phyloP scores from a whole-genome alignment of 495 filamentous ascomycete species.

The Penicillium flavigenum region DNA sequence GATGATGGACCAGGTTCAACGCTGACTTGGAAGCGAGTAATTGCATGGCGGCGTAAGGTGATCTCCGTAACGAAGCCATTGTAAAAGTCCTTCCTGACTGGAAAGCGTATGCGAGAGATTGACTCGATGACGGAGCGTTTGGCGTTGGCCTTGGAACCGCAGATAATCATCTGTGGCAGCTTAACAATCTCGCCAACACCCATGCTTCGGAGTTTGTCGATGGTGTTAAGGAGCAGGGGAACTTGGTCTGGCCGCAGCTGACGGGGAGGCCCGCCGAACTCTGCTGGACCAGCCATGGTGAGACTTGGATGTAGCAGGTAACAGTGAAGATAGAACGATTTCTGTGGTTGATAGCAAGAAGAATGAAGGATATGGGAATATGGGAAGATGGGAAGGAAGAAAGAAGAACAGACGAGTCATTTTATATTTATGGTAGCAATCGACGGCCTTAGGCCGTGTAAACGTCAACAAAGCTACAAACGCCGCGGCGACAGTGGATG shows the following conservation, averaged over 20 bases:
- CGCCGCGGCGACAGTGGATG: too few relatives aligned
- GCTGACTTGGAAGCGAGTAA: background rate
- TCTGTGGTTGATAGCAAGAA: background rate
- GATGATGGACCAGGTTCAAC: background rate
- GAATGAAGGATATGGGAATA: background rate
- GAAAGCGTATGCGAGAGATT: slow-evolving; percentile 32
- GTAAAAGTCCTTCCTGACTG: slow-evolving; percentile 29
- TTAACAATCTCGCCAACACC: background rate
- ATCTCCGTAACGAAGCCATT: slow-evolving; percentile 40
- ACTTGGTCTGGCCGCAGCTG: background rate
- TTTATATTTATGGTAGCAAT: background rate
- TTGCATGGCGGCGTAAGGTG: slow-evolving; percentile 5
- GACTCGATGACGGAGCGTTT: slow-evolving; percentile 59
- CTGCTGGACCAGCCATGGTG: background rate
- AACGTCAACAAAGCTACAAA: background rate
- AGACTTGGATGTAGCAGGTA: background rate
- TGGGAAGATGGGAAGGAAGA: background rate
- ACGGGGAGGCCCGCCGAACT: background rate
- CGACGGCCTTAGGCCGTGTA: background rate
- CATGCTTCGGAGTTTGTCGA: background rate
- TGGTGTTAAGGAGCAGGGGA: background rate
- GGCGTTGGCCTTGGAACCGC: slow-evolving; percentile 57
- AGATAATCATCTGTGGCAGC: slow-evolving; percentile 47
- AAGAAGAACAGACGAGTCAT: background rate
- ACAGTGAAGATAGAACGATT: background rate